A percentile compares a stretch with the other conserved stretches of the same genome.
Evolutionary conservation across 2,329 filamentous ascomycete genomes (phyloP).

Genomic region (Colletotrichum magnum): DNA sequence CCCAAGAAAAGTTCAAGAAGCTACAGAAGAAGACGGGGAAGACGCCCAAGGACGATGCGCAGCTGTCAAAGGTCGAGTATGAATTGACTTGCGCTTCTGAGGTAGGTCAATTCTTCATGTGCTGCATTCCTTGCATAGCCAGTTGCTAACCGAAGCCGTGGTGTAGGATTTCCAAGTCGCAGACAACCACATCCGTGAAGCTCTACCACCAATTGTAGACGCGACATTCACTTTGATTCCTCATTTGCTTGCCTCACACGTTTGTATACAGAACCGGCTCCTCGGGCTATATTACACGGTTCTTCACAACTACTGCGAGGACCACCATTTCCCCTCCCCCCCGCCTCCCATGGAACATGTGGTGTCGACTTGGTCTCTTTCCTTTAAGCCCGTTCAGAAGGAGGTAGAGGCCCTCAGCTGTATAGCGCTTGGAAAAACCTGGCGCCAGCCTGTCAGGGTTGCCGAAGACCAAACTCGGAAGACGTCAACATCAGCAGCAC

Average conservation of each 20-base stretch:
- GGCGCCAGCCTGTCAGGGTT: constrained; percentile 63
- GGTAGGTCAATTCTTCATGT: constrained; percentile 53
- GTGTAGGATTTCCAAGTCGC: constrained; percentile 78
- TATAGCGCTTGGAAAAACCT: constrained; percentile 77
- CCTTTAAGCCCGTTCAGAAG: constrained; percentile 74
- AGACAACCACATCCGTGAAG: constrained; percentile 80
- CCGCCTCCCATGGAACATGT: constrained; percentile 81
- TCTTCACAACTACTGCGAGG: constrained; percentile 79
- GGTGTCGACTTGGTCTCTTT: constrained; percentile 74
- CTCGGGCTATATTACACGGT: constrained; percentile 85
- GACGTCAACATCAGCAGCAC: constrained; percentile 46
- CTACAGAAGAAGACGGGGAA: constrained; percentile 78
- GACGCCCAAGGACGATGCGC: constrained; percentile 80
- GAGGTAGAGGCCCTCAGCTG: constrained; percentile 76
- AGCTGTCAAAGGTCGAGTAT: constrained; percentile 78
- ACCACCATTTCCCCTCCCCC: constrained; percentile 78
- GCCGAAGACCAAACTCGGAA: constrained; percentile 50
- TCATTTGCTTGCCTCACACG: constrained; percentile 77
- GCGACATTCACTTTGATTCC: constrained; percentile 82
- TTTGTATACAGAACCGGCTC: constrained; percentile 83
- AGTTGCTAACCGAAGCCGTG: background rate
- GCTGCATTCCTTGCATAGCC: background rate
- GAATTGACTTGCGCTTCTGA: constrained; percentile 77
- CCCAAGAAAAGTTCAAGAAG: constrained; percentile 78
- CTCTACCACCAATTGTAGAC: constrained; percentile 78